Evolutionary conservation across 148 eudicot species (phyloP), one percentile per base, ranked within the genome.

Genomic region (Camellia lanceoleosa): DNA sequence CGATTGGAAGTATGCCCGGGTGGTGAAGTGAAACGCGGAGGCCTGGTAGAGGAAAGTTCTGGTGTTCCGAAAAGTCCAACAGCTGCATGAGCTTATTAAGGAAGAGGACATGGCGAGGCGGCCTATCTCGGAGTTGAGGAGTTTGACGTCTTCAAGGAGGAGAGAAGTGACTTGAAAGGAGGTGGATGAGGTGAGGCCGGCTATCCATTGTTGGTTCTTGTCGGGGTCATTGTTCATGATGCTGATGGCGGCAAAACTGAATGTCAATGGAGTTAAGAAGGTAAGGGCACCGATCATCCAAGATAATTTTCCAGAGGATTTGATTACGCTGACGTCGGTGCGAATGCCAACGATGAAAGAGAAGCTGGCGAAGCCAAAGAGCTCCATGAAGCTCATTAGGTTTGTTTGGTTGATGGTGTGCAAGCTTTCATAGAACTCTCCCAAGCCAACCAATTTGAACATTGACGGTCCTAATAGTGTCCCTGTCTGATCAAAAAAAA

Each of bases 91-190:
- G 15, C 75, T 23, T 71, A 46, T 49, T 49, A 46, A 71, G 19
- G 30, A 42, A 14, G 30, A 49, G 9, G 75, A 71, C 38, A 71
- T 7, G 41, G 59, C 43, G 8, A 71, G 55, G 8, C 59, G 59
- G 8, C 75, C 75, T 0, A 71, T 46, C 51, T 71, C 75, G 3
- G 75, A 71, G 20, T 71, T 71, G 2, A 71, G 75, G 58, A 71
- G 59, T 20, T 23, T 71, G 3, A 71, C 23, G 75, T 71, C 75
- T 71, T 71, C 74, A 3, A 71, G 54, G 12, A 70, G 74, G 74
- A 46, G 2, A 46, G 74, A 70, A 5, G 13, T 47, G 23, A 70
- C 74, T 13, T 70, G 74, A 2, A 70, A 70, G 12, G 74, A 46
- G 2, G 71, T 67, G 12, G 18, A 12, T 30, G 30, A 30, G 30